Base-by-base conservation (phyloP, 2,329 filamentous ascomycete genomes). In the Pseudopyrenochaeta lycopersici region DNA sequence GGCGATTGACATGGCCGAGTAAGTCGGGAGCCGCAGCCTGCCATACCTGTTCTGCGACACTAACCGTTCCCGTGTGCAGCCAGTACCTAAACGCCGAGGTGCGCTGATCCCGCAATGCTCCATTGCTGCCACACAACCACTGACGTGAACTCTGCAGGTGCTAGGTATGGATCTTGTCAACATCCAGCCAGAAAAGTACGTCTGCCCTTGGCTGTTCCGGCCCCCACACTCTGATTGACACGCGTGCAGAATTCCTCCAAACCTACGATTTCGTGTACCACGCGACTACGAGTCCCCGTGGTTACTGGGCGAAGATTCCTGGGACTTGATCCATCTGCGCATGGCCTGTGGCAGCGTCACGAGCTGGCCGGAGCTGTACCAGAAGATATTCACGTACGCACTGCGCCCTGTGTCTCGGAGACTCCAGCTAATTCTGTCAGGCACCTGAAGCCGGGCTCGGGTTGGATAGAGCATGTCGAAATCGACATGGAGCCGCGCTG, bases 1-100 rank as follows among this genome's bases (percentile, higher is more conserved):
- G 94, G 86, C 90, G 35, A 90, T 96, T 65, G 90, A 94, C 63
- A 89, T 97, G 77, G 90, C 90, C 58, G 88, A 90, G 84, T 91
- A 80, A 78, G 86, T 78, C 66, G 48, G 52, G 43, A 57, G 55
- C 61, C 53, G 51, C 63, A 53, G 38, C 59, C 36, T 39, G 36
- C 59, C 43, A 39, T 56, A 35, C 46, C 47, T 54, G 35, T 43
- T 30, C 7, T 48, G 36, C 56, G 33, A 54, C 46, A 71, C 72
- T 76, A 73, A 76, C 64, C 44, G 18, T 17, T 49, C 39, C 46
- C 44, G 55, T 58, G 33, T 58, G 56, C 68, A 83, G 79, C 64
- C 81, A 81, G 71, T 88, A 85, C 68, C 80, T 80, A 11, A 68
- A 83, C 17, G 82, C 85, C 46, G 83, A 86, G 73, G 78, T 79